Conservation (phyloP, 2,329 filamentous ascomycete genomes). For the Eurotiales sp. region DNA sequence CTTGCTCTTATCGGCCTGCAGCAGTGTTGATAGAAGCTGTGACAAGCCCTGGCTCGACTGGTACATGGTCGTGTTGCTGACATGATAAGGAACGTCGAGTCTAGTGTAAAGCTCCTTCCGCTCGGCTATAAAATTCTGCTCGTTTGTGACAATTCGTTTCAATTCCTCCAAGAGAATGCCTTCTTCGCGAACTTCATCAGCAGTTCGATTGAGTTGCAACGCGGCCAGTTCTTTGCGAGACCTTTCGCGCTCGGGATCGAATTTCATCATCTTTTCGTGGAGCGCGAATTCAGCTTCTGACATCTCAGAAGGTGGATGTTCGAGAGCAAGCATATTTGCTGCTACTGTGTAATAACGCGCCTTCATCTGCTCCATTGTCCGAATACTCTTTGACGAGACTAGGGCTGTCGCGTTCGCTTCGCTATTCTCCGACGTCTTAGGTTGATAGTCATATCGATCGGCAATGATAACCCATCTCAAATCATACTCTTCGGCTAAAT, state of each 20-base stretch:
- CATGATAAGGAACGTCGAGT: slow-evolving; percentile 75
- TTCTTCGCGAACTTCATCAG: slow-evolving; percentile 89
- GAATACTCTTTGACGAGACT: slow-evolving; percentile 43
- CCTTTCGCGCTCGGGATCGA: slow-evolving; percentile 74
- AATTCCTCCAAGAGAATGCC: slow-evolving; percentile 84
- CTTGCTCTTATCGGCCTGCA: slow-evolving; percentile 81
- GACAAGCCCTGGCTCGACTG: slow-evolving; percentile 77
- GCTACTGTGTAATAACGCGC: slow-evolving; percentile 84
- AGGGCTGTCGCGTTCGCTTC: slow-evolving; percentile 30
- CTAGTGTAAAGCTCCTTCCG: slow-evolving; percentile 81
- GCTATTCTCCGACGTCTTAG: slow-evolving; percentile 22
- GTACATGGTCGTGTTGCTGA: slow-evolving; percentile 67
- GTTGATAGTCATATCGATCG: slow-evolving; percentile 78
- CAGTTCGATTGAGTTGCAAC: slow-evolving; percentile 71
- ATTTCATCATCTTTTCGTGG: slow-evolving; percentile 82
- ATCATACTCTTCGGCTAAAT: slow-evolving; percentile 71
- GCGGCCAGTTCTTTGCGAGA: slow-evolving; percentile 81
- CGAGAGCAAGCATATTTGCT: slow-evolving; percentile 73
- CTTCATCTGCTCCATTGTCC: slow-evolving; percentile 88
- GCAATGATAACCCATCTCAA: slow-evolving; percentile 87
- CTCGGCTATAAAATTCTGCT: slow-evolving; percentile 82
- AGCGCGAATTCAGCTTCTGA: slow-evolving; percentile 75
- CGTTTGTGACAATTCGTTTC: slow-evolving; percentile 82
- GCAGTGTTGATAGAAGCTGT: slow-evolving; percentile 74
- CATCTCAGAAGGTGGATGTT: slow-evolving; percentile 83